These are phyloP conservation scores for Kodamaea derodonti DNA, from an alignment of 1,139 yeast genomes.

Conservation along the genomic window DNA sequence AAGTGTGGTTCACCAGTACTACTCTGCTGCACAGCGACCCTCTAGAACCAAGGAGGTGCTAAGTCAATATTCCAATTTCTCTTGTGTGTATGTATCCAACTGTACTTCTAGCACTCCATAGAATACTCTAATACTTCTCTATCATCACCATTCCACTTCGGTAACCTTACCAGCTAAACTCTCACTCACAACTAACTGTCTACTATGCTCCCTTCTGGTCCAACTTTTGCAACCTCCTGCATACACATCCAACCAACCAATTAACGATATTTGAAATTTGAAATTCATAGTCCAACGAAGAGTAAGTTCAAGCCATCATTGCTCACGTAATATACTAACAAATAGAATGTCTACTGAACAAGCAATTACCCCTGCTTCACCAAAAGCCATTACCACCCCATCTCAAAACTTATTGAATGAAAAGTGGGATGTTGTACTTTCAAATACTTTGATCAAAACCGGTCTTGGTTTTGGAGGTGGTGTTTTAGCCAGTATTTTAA, in stretches of 20 bases:
- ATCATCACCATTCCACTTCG: no score
- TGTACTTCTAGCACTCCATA: no score
- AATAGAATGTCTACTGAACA: constrained; percentile 15
- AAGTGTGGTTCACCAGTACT: no score
- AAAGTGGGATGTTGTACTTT: constrained; percentile 95
- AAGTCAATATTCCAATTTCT: no score
- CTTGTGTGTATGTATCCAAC: no score
- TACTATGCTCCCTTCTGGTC: no score
- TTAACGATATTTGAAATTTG: constrained; percentile 2
- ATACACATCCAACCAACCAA: constrained; percentile 2
- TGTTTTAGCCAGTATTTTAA: constrained; percentile 84
- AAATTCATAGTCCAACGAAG: background rate
- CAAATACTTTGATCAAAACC: constrained; percentile 91
- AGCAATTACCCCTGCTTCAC: constrained; percentile 42
- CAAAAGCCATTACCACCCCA: constrained; percentile 47
- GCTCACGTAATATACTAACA: constrained; percentile 3
- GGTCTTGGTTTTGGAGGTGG: constrained; percentile 99
- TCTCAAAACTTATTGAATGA: constrained; percentile 74
- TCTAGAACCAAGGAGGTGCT: no score
- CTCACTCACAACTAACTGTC: background rate
- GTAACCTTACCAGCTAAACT: no score
- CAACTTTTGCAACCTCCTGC: constrained; percentile 1
- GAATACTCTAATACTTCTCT: no score
- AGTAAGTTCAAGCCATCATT: background rate
- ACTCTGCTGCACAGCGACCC: no score